These are phyloP conservation scores for Neurospora intermedia DNA, from an alignment of 495 filamentous ascomycete genomes.

Conservation along the genomic window DNA sequence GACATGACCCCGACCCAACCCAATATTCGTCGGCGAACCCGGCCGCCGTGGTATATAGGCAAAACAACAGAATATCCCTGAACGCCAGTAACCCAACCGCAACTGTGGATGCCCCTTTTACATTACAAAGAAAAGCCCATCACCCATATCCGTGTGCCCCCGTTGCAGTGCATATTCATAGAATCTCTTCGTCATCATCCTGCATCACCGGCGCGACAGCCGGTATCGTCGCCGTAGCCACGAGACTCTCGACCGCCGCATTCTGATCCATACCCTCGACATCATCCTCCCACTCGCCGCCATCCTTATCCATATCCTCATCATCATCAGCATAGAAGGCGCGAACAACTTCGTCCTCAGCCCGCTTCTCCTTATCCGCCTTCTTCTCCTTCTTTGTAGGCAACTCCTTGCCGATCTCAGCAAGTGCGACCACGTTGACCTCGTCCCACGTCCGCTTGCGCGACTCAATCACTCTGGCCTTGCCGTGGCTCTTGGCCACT, in stretches of 20 bases:
- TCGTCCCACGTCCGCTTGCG: constrained; percentile 49
- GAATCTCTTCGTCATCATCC: constrained; percentile 15
- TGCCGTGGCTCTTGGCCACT: constrained; percentile 51
- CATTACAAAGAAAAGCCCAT: neutral
- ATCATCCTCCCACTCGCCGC: neutral
- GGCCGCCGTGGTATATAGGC: neutral
- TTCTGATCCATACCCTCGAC: constrained; percentile 4
- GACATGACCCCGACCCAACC: neutral
- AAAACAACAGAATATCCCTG: neutral
- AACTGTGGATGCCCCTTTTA: neutral
- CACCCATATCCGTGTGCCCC: neutral
- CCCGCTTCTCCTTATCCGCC: neutral
- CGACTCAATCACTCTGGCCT: constrained; percentile 47
- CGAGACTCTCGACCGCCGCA: neutral
- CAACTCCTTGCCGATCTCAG: constrained; percentile 1
- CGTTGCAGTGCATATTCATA: neutral
- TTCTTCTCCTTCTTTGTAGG: constrained; percentile 7
- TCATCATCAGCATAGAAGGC: constrained; percentile 16
- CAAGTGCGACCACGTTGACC: constrained; percentile 36
- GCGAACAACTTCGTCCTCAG: constrained; percentile 14
- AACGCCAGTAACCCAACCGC: neutral
- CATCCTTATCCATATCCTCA: constrained; percentile 17
- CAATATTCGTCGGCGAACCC: neutral
- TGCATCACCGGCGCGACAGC: neutral
- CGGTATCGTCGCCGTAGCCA: neutral